phyloP scores from a whole-genome alignment of 805 yeast genomes.

The Candida michaelii region DNA sequence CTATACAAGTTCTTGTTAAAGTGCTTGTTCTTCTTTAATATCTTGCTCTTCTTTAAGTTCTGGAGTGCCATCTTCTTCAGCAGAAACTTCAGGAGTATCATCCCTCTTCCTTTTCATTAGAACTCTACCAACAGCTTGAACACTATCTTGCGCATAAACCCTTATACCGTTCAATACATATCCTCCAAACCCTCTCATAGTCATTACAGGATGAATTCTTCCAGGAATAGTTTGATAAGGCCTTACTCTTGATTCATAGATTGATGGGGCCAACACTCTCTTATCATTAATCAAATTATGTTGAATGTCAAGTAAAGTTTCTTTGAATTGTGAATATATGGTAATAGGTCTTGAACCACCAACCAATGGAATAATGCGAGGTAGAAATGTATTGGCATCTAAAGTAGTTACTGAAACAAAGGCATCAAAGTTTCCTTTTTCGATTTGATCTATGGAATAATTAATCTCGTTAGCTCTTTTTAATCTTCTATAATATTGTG shows the following conservation, averaged over 20 bases:
- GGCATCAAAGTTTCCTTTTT: conserved; percentile 65
- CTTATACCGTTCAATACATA: conserved; percentile 74
- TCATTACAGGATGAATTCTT: conserved; percentile 92
- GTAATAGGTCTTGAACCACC: conserved; percentile 89
- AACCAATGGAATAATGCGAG: conserved; percentile 58
- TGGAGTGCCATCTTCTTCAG: too few species aligned
- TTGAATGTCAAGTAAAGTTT: conserved; percentile 70
- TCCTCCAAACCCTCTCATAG: conserved; percentile 91
- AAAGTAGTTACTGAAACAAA: conserved; percentile 72
- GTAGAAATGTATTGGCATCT: conserved; percentile 63
- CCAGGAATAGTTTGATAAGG: conserved; percentile 93
- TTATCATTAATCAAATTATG: conserved; percentile 65
- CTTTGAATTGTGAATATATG: conserved; percentile 79
- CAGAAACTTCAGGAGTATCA: conserved; percentile 21
- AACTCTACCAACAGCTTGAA: conserved; percentile 70
- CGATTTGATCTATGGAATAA: conserved; percentile 50
- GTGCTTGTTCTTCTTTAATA: neutral
- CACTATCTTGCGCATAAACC: conserved; percentile 66
- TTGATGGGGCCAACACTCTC: conserved; percentile 77
- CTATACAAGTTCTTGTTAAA: neutral
- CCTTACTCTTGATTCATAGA: conserved; percentile 78
- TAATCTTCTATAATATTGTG: conserved; percentile 66
- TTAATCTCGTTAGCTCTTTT: conserved; percentile 55
- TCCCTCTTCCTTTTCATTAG: conserved; percentile 39
- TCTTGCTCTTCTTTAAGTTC: too few species aligned